Conservation (phyloP, 2,329 filamentous ascomycete genomes). For the Neopestalotiopsis sp. region DNA sequence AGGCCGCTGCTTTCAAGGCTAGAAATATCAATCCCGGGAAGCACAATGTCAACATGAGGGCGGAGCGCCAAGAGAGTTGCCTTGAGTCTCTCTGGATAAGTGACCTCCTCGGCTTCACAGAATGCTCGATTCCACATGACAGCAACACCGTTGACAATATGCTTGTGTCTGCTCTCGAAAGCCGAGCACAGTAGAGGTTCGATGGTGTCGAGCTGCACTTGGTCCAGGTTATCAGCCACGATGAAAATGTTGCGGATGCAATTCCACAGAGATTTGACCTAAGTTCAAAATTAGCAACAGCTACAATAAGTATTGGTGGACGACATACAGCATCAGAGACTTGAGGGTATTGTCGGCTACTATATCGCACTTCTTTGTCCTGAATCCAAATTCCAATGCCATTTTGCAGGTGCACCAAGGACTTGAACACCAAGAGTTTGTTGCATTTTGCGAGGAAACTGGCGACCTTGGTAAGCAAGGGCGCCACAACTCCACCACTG, state of each 20-base stretch:
- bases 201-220: constrained; percentile 56
- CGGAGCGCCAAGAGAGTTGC: constrained; percentile 65
- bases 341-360: constrained; percentile 45
- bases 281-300: constrained; percentile 33
- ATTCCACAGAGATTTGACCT: constrained; percentile 59
- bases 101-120: constrained; percentile 60
- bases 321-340: constrained; percentile 52
- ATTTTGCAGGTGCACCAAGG: constrained; percentile 65
- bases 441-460: constrained; percentile 58
- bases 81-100: constrained; percentile 71
- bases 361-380: constrained; percentile 55
- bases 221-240: constrained; percentile 41
- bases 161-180: constrained; percentile 62
- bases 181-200: constrained; percentile 61
- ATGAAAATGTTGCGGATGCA: constrained; percentile 48
- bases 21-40: constrained; percentile 49
- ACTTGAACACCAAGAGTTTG: constrained; percentile 55
- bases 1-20: constrained; percentile 46
- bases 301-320: not conserved
- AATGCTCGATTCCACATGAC: constrained; percentile 75
- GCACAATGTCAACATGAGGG: constrained; percentile 53
- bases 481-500: constrained; percentile 41
- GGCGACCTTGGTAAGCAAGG: constrained; percentile 60
- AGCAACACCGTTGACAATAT: constrained; percentile 56
- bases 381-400: constrained; percentile 69